These are phyloP conservation scores for Pythium monospermum DNA, from an alignment of 352 stramenopile species.

Conservation along the genomic window DNA sequence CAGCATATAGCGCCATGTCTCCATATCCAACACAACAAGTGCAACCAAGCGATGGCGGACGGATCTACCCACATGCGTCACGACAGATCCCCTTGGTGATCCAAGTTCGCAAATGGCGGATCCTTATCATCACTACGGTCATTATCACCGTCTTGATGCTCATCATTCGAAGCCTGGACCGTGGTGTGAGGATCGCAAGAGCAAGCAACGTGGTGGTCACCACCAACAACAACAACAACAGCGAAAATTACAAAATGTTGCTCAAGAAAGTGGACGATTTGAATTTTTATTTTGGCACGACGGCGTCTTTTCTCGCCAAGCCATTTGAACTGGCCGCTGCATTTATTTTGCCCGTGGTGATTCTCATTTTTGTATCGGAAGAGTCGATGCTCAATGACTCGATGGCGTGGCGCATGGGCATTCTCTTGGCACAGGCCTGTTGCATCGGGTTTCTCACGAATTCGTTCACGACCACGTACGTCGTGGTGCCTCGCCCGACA, in stretches of 20 bases:
- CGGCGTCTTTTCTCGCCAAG: constrained; percentile 28
- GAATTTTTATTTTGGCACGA: constrained; percentile 51
- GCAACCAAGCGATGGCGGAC: no score
- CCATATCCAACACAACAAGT: no score
- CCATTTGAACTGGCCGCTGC: constrained; percentile 34
- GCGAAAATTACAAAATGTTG: not conserved
- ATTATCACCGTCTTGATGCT: no score
- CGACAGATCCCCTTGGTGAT: constrained; percentile 11
- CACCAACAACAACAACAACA: not conserved
- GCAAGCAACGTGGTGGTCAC: constrained; percentile 5
- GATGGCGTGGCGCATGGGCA: constrained; percentile 23
- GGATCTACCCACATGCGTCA: no score
- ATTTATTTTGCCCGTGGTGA: constrained; percentile 39
- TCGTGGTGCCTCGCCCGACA: constrained; percentile 9
- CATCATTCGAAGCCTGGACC: constrained; percentile 1
- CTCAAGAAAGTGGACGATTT: constrained; percentile 16
- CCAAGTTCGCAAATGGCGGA: constrained; percentile 13
- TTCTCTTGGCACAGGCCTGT: constrained; percentile 22
- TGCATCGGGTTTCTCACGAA: constrained; percentile 35
- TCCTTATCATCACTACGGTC: constrained; percentile 3
- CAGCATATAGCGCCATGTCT: no score
- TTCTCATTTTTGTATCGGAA: constrained; percentile 32
- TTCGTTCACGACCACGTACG: constrained; percentile 43
- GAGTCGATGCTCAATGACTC: constrained; percentile 41
- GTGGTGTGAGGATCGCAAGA: not conserved